phyloP scores from a whole-genome alignment of 2,329 filamentous ascomycete genomes.

The Ophiostoma novo-ulmi region DNA sequence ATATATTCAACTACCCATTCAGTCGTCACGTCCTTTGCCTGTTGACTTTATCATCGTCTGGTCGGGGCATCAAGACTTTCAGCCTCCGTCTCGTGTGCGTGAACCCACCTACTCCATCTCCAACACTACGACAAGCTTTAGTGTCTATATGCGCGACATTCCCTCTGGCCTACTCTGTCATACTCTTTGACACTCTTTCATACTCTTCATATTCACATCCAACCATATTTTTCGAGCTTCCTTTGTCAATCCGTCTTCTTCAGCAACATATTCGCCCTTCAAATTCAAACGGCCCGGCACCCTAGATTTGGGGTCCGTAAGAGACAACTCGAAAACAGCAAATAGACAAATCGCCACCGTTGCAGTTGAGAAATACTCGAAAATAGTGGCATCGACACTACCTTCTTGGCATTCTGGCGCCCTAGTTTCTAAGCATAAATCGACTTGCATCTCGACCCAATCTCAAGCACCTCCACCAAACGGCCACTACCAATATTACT shows the following conservation, averaged over 20 bases:
- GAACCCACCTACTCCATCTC: neutral
- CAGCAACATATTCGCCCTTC: neutral
- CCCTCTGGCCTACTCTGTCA: neutral
- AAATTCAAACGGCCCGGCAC: neutral
- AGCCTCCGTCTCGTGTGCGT: neutral
- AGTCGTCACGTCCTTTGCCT: too few relatives aligned
- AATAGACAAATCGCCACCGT: conserved; percentile 1
- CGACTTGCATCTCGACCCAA: neutral
- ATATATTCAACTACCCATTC: neutral
- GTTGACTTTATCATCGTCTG: neutral
- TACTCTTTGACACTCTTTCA: neutral
- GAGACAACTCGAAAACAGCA: neutral
- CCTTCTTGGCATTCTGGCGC: neutral
- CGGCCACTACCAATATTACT: neutral
- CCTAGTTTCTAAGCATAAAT: neutral
- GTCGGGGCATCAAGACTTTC: neutral
- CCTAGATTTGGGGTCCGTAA: neutral
- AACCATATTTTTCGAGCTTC: neutral
- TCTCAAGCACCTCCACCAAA: neutral
- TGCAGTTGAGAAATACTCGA: neutral
- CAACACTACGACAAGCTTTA: neutral
- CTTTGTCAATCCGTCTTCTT: neutral
- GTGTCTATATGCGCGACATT: conserved; percentile 1
- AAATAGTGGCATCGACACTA: neutral
- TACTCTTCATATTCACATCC: neutral